These are phyloP conservation scores for Wickerhamomyces strasburgensis DNA, from an alignment of 805 yeast species.

Conservation along the genomic window DNA sequence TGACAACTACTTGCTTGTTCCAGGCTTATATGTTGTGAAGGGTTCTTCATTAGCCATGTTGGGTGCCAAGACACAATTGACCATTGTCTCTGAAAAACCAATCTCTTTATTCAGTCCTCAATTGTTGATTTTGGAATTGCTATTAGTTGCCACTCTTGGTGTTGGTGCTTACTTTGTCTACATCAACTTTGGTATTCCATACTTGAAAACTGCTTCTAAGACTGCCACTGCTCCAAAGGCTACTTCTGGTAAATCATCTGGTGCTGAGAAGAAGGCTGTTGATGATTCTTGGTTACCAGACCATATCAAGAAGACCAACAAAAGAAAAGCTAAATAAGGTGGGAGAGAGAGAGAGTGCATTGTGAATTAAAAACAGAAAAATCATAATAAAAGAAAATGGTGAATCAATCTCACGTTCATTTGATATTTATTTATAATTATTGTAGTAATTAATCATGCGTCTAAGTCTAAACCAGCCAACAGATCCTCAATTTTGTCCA, in stretches of 20 bases:
- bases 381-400: too few relatives aligned
- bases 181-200: slow-evolving; percentile 40
- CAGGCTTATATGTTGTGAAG: slow-evolving; percentile 50
- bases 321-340: slow-evolving; percentile 15
- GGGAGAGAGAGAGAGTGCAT: too few relatives aligned
- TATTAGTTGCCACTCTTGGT: slow-evolving; percentile 46
- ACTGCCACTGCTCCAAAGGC: slow-evolving; percentile 22
- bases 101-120: slow-evolving; percentile 71
- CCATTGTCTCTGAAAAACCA: slow-evolving; percentile 56
- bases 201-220: slow-evolving; percentile 32
- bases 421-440: not conserved
- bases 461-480: slow-evolving; percentile 36
- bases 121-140: slow-evolving; percentile 55
- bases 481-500: slow-evolving; percentile 36
- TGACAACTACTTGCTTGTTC: slow-evolving; percentile 52
- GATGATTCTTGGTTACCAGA: slow-evolving; percentile 59
- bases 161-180: slow-evolving; percentile 45
- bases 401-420: too few relatives aligned
- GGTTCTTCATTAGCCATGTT: slow-evolving; percentile 48
- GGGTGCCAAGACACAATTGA: slow-evolving; percentile 52
- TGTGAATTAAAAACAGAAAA: too few relatives aligned
- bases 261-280: slow-evolving; percentile 28
- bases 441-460: slow-evolving; percentile 27
- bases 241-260: slow-evolving; percentile 8
- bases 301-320: slow-evolving; percentile 38